phyloP scores from a whole-genome alignment of 2,329 filamentous ascomycete genomes.

The Arthrinium phaeospermum region DNA sequence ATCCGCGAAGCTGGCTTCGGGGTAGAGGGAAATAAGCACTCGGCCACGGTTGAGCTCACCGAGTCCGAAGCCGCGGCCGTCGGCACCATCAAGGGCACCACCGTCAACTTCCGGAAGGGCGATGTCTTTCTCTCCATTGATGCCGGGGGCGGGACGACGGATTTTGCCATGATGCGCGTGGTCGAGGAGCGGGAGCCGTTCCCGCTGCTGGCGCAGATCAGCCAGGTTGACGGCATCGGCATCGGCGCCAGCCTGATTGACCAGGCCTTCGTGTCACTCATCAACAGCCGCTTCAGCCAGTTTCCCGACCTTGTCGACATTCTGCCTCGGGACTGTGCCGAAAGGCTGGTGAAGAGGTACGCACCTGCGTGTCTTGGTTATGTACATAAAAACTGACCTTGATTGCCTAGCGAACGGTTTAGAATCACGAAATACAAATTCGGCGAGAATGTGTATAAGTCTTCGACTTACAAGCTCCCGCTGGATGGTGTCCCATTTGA shows the following conservation, averaged over 20 bases:
- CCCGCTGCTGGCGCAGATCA: slow-evolving; percentile 37
- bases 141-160: slow-evolving; percentile 53
- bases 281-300: slow-evolving; percentile 43
- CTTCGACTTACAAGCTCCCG: slow-evolving; percentile 46
- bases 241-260: slow-evolving; percentile 55
- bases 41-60: slow-evolving; percentile 50
- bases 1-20: slow-evolving; percentile 57
- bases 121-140: slow-evolving; percentile 51
- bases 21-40: slow-evolving; percentile 43
- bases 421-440: slow-evolving; percentile 47
- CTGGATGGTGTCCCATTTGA: slow-evolving; percentile 50
- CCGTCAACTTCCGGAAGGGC: slow-evolving; percentile 43
- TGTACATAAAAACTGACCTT: no score
- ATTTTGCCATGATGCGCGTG: slow-evolving; percentile 51
- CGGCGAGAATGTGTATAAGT: slow-evolving; percentile 49
- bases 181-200: slow-evolving; percentile 36
- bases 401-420: slow-evolving; percentile 41
- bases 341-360: slow-evolving; percentile 41
- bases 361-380: no score
- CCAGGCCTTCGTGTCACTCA: slow-evolving; percentile 45
- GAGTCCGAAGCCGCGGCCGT: slow-evolving; percentile 56
- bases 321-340: slow-evolving; percentile 44
- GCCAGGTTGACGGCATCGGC: slow-evolving; percentile 50
- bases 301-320: slow-evolving; percentile 41
- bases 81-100: slow-evolving; percentile 49